Evolutionary conservation across 2,329 filamentous ascomycete genomes (phyloP), one percentile per base, ranked within the genome.

Genomic region (Fusarium citri): DNA sequence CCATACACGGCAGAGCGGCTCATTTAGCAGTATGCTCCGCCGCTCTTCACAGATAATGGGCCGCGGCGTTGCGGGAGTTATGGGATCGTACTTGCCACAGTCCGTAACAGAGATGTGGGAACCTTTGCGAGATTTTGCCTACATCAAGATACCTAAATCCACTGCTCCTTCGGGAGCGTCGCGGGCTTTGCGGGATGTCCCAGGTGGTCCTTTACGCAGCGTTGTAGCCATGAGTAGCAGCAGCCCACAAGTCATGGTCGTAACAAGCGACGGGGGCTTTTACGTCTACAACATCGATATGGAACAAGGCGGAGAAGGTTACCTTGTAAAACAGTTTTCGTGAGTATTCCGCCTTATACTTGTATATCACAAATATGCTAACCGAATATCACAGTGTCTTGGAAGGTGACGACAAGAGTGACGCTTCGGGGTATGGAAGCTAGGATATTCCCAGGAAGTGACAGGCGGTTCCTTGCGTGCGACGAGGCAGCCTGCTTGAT

Each of bases 31-130:
- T 73, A 92, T 99, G 81, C 87, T 99, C 31, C 89, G 96, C n/a
- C 90, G 95, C 26, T 98, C 96, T 7, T 98, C 95, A 7, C 94
- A 98, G 78, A 93, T 95, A 60, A 95, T 98, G 79, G 92, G 94
- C 41, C 94, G 92, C 67, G 92, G 92, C 25, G 91, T 99, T 63
- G 95, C 93, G 20, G 93, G 93, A 8, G 94, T 94, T 10, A 91
- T 98, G 31, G 94, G 94, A 7, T 94, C 93, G 1, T 99, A 99
- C 78, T 84, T 99, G 3, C 96, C 96, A 0, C 92, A 92, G 76
- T 95, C 94, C 3, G 94, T 99, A 7, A 95, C 95, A 2, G 95
- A 98, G 80, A 98, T 98, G 87, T 98, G 94, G 94, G 96, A 99
- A 76, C 96, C 96, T 1, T 85, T 92, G 64, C 89, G 96, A 57